Conservation (phyloP, 2,329 filamentous ascomycete species). For the Ceratocystis lukuohia region DNA sequence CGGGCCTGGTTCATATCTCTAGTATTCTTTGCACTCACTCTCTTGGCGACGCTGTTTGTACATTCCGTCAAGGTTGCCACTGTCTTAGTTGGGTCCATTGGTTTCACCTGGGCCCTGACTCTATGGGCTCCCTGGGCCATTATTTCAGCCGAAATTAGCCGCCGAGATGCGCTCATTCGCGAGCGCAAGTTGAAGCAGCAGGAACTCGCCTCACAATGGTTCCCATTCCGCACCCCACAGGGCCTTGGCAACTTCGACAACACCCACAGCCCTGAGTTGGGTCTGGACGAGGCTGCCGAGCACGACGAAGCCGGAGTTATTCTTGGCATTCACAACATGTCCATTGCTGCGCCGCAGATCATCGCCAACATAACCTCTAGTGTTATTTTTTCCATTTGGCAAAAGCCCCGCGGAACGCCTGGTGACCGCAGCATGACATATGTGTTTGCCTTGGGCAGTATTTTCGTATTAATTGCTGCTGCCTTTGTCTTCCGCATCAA, state of each 20-base stretch:
- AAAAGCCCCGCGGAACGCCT: conserved; percentile 73
- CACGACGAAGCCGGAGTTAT: conserved; percentile 77
- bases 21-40: conserved; percentile 67
- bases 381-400: conserved; percentile 68
- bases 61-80: conserved; percentile 58
- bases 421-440: conserved; percentile 80
- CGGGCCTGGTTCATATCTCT: conserved; percentile 78
- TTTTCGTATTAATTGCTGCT: conserved; percentile 64
- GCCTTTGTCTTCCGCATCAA: conserved; percentile 55
- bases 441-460: conserved; percentile 71
- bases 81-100: conserved; percentile 63
- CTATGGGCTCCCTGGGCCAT: conserved; percentile 93
- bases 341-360: conserved; percentile 82
- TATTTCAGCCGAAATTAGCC: conserved; percentile 82
- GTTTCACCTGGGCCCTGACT: conserved; percentile 83
- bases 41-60: conserved; percentile 74
- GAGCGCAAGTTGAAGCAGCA: conserved; percentile 26
- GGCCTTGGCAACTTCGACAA: conserved; percentile 17
- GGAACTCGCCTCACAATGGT: conserved; percentile 18
- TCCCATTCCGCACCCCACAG: conserved; percentile 16
- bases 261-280: conserved; percentile 22
- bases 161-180: conserved; percentile 51
- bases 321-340: conserved; percentile 89
- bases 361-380: conserved; percentile 76
- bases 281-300: conserved; percentile 41